Conservation (phyloP, 2,329 filamentous ascomycete genomes). For the Calonectria hongkongensis region DNA sequence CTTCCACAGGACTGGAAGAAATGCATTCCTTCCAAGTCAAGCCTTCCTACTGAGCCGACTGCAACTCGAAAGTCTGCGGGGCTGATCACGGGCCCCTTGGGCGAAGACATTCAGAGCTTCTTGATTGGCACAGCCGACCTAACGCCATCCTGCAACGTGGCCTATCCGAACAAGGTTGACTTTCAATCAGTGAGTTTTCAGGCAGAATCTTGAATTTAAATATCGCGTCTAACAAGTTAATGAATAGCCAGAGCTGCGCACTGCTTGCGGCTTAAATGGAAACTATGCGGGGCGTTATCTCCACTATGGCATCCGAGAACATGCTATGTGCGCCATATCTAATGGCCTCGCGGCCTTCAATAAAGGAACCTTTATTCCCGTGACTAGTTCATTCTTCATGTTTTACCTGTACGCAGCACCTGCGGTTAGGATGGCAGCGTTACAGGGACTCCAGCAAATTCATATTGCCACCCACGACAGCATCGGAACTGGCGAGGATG, state of each 20-base stretch:
- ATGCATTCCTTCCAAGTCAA: constrained; percentile 66
- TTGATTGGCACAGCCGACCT: constrained; percentile 8
- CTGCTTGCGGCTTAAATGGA: constrained; percentile 62
- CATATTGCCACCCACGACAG: constrained; percentile 78
- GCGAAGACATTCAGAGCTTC: not conserved
- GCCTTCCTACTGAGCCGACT: constrained; percentile 62
- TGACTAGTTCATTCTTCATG: constrained; percentile 78
- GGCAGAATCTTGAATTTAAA: constrained; percentile 69
- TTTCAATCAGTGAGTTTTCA: constrained; percentile 53
- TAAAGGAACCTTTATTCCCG: constrained; percentile 72
- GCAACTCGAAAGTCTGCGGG: constrained; percentile 69
- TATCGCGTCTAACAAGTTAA: not conserved
- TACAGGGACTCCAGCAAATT: constrained; percentile 73
- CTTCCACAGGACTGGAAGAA: constrained; percentile 68
- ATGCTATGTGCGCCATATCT: constrained; percentile 75
- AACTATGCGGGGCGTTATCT: constrained; percentile 73
- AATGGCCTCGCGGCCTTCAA: constrained; percentile 76
- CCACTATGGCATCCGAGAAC: constrained; percentile 77
- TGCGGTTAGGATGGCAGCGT: constrained; percentile 76
- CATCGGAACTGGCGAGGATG: constrained; percentile 76
- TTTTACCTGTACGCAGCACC: constrained; percentile 77
- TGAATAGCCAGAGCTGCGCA: constrained; percentile 46
- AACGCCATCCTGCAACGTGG: not conserved
- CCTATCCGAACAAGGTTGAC: constrained; percentile 1
- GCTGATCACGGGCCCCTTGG: constrained; percentile 55